A percentile compares a stretch with the other conserved stretches of the same genome.
phyloP scores from a whole-genome alignment of 257 asterid species.

The Nicotiana otophora region DNA sequence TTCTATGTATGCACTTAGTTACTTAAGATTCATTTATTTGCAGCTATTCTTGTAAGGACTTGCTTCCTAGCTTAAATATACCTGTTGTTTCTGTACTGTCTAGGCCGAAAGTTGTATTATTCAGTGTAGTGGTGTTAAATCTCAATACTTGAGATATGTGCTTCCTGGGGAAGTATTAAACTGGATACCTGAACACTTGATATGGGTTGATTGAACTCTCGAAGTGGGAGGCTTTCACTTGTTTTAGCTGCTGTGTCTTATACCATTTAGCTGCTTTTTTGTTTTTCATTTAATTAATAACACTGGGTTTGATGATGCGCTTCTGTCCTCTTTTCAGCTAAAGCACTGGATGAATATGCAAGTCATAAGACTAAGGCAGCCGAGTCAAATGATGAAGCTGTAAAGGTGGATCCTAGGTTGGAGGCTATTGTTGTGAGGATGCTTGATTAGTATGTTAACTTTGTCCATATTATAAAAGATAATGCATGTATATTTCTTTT shows the following conservation, averaged over 20 bases:
- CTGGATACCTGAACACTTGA: neutral
- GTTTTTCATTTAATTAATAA: neutral
- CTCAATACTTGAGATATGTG: neutral
- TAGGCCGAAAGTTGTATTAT: neutral
- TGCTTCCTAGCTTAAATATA: neutral
- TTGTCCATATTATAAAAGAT: neutral
- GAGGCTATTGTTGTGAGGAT: conserved; percentile 92
- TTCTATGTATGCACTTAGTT: neutral
- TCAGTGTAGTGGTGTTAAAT: neutral
- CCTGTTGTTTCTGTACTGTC: neutral
- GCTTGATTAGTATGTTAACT: conserved; percentile 77
- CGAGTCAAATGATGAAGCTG: conserved; percentile 55
- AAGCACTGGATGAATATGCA: conserved; percentile 91
- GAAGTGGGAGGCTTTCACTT: neutral
- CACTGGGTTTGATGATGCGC: neutral
- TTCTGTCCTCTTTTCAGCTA: conserved; percentile 39
- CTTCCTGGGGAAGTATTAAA: conserved; percentile 1
- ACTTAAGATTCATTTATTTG: neutral
- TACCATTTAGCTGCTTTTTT: neutral
- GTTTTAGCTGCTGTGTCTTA: neutral
- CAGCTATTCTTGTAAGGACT: neutral
- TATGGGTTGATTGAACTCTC: neutral
- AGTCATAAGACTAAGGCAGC: conserved; percentile 73
- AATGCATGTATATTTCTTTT: neutral
- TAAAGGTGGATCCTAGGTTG: conserved; percentile 67